Evolutionary conservation across 169 alveolate species (phyloP), one percentile per base, ranked within the genome.

Genomic region (Eimeria necatrix): DNA sequence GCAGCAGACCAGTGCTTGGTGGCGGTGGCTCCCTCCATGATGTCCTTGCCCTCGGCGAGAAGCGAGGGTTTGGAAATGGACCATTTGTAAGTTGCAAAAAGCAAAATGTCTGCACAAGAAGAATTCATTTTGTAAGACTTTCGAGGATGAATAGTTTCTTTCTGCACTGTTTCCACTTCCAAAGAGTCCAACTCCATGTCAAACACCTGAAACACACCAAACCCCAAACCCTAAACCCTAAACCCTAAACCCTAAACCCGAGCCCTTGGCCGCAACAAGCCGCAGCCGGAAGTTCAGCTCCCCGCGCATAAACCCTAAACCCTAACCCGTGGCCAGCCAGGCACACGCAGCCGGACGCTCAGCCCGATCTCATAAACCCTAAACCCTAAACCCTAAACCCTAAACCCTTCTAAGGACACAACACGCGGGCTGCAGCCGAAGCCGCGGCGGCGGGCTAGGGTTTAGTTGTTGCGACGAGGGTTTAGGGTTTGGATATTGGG

Each of bases 41-140:
- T 96, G 95, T 99, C 99, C 94, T 98, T 98, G 74, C 98, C 95
- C 93, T 99, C 99, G 16, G 99, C 98, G 68, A 99, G 97, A 87
- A 99, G 97, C 9, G 99, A 98, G 8, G 99, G 99, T 95, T 98
- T 99, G 26, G 99, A 97, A 76, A 98, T 98, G 7, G 97, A 97
- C 99, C 99, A 99, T 96, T 99, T 99, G 97, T 98, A 99, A 64
- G 99, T 98, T 26, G 99, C 99, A 96, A 99, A 98, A 22, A 99
- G 97, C 56, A 99, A 97, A 46, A 99, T 99, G 96, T 99, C 99
- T 3, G 99, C 99, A 96, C 99, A 99, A 53, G 99, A 99, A 86
- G 99, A 98, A 97, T 99, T 99, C 99, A 99, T 99, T 98, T 99
- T 99, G 96, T 99, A 99, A 49, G 99, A 98, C 96, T 99, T 99